Conservation (phyloP, 1,284 basidiomycete species). For the Trichosporon coremiiforme region DNA sequence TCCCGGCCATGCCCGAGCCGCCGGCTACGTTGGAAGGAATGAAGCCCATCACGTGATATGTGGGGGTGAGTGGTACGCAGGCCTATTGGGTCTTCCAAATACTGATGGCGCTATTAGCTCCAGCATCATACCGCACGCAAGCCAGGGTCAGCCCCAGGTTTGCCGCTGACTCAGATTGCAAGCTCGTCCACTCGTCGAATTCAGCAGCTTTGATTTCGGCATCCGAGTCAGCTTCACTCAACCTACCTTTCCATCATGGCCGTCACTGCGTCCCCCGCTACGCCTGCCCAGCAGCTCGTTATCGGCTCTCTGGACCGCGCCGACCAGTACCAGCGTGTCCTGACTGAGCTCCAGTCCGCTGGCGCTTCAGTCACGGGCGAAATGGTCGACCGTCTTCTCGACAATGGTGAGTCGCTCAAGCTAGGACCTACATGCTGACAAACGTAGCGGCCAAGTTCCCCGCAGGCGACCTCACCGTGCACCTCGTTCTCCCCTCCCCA, state of each 20-base stretch:
- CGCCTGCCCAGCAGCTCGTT: slow-evolving; percentile 41
- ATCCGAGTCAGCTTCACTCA: not conserved
- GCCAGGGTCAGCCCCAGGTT: not conserved
- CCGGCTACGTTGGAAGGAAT: not conserved
- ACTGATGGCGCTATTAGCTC: slow-evolving; percentile 16
- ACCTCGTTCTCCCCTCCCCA: slow-evolving; percentile 54
- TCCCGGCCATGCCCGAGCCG: slow-evolving; percentile 8
- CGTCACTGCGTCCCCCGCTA: slow-evolving; percentile 20
- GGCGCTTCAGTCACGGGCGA: slow-evolving; percentile 48
- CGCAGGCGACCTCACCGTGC: slow-evolving; percentile 43
- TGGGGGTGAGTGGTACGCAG: not conserved
- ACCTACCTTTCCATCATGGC: slow-evolving; percentile 4
- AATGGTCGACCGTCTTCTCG: slow-evolving; percentile 56
- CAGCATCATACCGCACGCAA: not conserved
- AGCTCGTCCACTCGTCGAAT: too few species aligned
- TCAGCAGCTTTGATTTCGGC: slow-evolving; percentile 10
- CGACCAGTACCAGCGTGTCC: slow-evolving; percentile 50
- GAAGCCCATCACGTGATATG: not conserved
- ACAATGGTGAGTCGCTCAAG: slow-evolving; percentile 47
- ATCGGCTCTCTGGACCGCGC: slow-evolving; percentile 54
- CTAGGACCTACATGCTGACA: not conserved
- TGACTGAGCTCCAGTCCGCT: slow-evolving; percentile 41
- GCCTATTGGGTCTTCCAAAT: slow-evolving; percentile 16
- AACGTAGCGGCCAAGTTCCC: slow-evolving; percentile 51
- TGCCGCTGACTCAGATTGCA: slow-evolving; percentile 14